Percentiles rank a stretch among this genome's conserved stretches.
Conservation (phyloP, 2,329 filamentous ascomycete genomes). For the Kalaharituber pfeilii region DNA sequence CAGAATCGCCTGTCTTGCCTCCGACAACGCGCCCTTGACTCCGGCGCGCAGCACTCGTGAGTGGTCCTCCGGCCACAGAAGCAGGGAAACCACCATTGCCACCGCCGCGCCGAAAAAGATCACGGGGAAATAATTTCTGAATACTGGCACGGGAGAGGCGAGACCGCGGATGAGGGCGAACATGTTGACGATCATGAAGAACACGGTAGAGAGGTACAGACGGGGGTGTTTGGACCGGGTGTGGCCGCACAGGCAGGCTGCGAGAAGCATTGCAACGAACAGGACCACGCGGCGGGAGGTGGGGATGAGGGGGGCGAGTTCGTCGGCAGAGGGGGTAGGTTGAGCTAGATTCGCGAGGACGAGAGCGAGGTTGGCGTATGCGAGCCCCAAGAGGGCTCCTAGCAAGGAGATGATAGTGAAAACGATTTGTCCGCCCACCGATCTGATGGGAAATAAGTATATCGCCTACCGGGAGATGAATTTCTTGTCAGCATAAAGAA, state of each 20-base stretch:
- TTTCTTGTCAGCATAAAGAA: too few relatives aligned
- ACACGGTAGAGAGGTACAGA: slow-evolving; percentile 12
- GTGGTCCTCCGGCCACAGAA: slow-evolving; percentile 18
- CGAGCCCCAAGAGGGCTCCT: slow-evolving; percentile 12
- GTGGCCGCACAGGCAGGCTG: slow-evolving; percentile 14
- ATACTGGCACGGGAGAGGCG: slow-evolving; percentile 8
- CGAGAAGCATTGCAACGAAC: slow-evolving; percentile 8
- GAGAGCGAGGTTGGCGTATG: slow-evolving; percentile 16
- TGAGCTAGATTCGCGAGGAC: slow-evolving; percentile 13
- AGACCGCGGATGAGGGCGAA: slow-evolving; percentile 18
- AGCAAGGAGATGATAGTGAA: slow-evolving; percentile 10
- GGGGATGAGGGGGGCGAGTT: slow-evolving; percentile 1
- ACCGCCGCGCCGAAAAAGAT: slow-evolving; percentile 16
- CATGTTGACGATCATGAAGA: slow-evolving; percentile 20
- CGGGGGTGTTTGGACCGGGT: slow-evolving; percentile 17
- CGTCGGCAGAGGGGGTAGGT: too few relatives aligned
- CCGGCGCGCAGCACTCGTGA: slow-evolving; percentile 10
- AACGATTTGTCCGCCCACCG: slow-evolving; percentile 16
- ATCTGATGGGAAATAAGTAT: slow-evolving; percentile 17
- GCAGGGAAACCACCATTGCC: slow-evolving; percentile 13
- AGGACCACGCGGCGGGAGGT: slow-evolving; percentile 12
- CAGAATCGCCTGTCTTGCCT: slow-evolving; percentile 10
- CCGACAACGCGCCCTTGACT: slow-evolving; percentile 7
- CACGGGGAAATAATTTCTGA: slow-evolving; percentile 14
- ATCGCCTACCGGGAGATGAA: slow-evolving; percentile 19